Evolutionary conservation across 305 asterid genomes (phyloP).

Genomic region (Fraxinus xanthoxyloides): DNA sequence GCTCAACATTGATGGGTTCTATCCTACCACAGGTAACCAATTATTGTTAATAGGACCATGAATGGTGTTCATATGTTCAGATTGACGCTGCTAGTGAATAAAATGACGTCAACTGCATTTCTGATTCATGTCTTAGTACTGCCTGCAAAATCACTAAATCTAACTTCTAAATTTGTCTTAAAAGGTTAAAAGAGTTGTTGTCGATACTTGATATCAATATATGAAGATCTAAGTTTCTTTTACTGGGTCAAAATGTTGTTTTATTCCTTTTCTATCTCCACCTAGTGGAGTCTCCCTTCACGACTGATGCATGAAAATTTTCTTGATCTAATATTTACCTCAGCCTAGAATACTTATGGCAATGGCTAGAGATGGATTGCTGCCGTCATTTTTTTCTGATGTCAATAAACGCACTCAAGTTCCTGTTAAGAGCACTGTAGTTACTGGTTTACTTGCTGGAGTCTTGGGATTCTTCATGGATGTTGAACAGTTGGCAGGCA

Average conservation of each 20-base stretch:
- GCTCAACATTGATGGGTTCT: constrained; percentile 91
- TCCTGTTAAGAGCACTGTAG: constrained; percentile 77
- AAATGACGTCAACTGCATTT: not conserved
- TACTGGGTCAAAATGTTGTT: not conserved
- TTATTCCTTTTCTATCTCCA: not conserved
- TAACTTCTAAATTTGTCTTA: not conserved
- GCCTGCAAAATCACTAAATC: not conserved
- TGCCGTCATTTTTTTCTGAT: constrained; percentile 83
- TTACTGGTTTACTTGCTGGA: constrained; percentile 70
- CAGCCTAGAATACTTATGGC: constrained; percentile 98
- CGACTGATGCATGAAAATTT: not conserved
- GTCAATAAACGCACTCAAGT: constrained; percentile 65
- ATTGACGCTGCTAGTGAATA: not conserved
- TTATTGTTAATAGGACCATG: not conserved
- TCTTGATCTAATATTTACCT: constrained; percentile 15
- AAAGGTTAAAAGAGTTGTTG: not conserved
- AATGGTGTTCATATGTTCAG: not conserved
- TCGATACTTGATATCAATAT: not conserved
- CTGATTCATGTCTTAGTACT: not conserved
- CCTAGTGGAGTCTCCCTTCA: not conserved
- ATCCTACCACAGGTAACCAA: constrained; percentile 76
- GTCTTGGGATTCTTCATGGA: constrained; percentile 82
- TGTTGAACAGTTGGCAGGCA: constrained; percentile 88
- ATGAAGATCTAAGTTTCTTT: not conserved
- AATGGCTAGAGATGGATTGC: constrained; percentile 96